These are phyloP conservation scores for Otatea glauca DNA, from an alignment of 176 grass and related monocot genomes.

Conservation along the genomic window DNA sequence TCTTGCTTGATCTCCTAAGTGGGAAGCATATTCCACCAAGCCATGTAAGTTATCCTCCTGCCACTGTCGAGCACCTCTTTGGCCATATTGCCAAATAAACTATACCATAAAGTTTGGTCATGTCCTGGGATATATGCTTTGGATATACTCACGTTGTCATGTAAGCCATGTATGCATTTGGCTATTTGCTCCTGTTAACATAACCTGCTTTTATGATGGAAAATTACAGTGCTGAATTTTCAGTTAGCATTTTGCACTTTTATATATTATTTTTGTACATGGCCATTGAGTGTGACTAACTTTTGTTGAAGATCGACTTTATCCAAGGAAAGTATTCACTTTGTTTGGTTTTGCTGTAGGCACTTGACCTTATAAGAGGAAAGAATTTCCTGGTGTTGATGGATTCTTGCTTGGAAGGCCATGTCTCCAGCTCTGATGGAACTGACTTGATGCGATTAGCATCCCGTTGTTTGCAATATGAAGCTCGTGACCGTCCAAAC, in stretches of 20 bases:
- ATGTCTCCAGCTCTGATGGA: slow-evolving; percentile 79
- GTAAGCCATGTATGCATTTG: background rate
- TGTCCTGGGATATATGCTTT: background rate
- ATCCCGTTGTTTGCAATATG: slow-evolving; percentile 85
- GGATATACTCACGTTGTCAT: background rate
- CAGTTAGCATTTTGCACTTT: background rate
- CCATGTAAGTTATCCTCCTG: slow-evolving; percentile 64
- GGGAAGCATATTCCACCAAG: slow-evolving; percentile 94
- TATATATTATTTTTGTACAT: background rate
- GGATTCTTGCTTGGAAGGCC: slow-evolving; percentile 93
- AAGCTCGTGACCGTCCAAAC: slow-evolving; percentile 75
- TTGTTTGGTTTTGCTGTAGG: slow-evolving; percentile 48
- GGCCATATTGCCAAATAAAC: background rate
- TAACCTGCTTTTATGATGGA: background rate
- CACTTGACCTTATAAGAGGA: slow-evolving; percentile 81
- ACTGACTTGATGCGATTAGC: slow-evolving; percentile 72
- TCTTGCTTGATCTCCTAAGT: slow-evolving; percentile 94
- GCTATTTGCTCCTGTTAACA: background rate
- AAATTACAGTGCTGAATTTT: background rate
- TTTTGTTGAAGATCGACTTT: background rate
- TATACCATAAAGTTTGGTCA: background rate
- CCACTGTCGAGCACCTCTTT: background rate
- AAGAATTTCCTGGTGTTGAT: slow-evolving; percentile 70
- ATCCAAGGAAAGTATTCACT: background rate
- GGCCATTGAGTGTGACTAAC: background rate